Base-by-base conservation (phyloP, 139 green algal species). In the Coelastrella sp. region DNA sequence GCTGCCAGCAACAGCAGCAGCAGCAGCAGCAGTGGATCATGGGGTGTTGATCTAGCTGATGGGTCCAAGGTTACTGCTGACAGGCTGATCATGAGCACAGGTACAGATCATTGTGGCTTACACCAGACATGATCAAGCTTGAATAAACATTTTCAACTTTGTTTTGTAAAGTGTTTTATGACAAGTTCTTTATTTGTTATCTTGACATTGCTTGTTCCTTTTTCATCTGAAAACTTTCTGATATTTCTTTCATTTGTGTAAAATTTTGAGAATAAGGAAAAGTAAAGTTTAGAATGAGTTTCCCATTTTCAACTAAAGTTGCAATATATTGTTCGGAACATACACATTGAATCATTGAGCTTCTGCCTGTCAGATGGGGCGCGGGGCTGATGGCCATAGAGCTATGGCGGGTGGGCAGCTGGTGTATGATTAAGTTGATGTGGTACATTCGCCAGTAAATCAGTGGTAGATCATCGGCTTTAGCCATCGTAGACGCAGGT, bases 241-340 rank as follows among this genome's bases (percentile, higher is more conserved):
- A 89, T 84, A 86, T 92, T 80, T 87, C 32, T 89, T 90, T 88
- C 78, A 95, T 74, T 82, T 91, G 92, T 68, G 76, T 56, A 79
- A 58, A 93, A 77, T 83, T 93, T 91, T 90, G 92, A 73, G 88
- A 92, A 91, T 92, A 23, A 64, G 71, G 82, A 89, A 94, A 90
- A 60, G 80, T 82, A 88, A 96, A 94, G 92, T 94, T 92, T 58
- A 95, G 82, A 91, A 92, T 89, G 85, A 94, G 73, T 88, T 93
- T 88, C 83, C 91, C 92, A 87, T 94, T 84, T 92, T 93, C 88
- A 82, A 47, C 76, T 91, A 96, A 82, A 80, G 93, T 96, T 73
- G 92, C 93, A 92, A 96, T 94, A 90, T 95, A 92, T 91, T 95
- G 90, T 90, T 94, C 90, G 64, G 94, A 93, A 91, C 94, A 77